These are phyloP conservation scores for Artemisia argyi DNA, from an alignment of 129 eudicot genomes.

Conservation along the genomic window DNA sequence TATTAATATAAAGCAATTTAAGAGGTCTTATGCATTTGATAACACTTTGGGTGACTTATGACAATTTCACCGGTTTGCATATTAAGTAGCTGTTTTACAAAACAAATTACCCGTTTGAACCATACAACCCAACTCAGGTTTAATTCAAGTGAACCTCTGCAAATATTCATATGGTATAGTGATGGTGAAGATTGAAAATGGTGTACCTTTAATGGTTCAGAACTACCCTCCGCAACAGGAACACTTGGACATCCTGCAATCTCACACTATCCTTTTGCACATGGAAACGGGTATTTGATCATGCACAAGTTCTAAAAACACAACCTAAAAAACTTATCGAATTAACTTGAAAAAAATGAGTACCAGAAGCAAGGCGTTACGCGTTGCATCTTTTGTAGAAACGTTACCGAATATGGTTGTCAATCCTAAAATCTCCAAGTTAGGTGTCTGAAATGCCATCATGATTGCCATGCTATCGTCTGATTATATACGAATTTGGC, in stretches of 20 bases:
- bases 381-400: conserved; percentile 71
- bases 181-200: neutral
- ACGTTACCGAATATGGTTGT: conserved; percentile 88
- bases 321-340: neutral
- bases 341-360: conserved; percentile 23
- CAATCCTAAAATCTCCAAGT: conserved; percentile 71
- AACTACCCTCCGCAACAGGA: conserved; percentile 86
- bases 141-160: too few relatives aligned
- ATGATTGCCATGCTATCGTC: conserved; percentile 94
- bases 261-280: conserved; percentile 98
- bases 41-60: neutral
- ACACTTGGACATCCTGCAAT: conserved; percentile 81
- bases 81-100: too few relatives aligned
- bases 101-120: too few relatives aligned
- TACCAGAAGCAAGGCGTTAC: conserved; percentile 87
- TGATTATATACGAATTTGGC: conserved; percentile 26
- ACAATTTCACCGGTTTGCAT: neutral
- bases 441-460: conserved; percentile 84
- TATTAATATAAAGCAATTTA: neutral
- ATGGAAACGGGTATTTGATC: conserved; percentile 44
- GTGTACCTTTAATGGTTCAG: conserved; percentile 77
- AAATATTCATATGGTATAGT: neutral
- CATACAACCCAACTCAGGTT: too few relatives aligned
- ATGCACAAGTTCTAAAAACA: conserved; percentile 36
- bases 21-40: neutral